Percentiles rank a stretch among this genome's conserved stretches.
Evolutionary conservation across 176 grass and related monocot genomes (phyloP).

Genomic region (Avena eriantha): DNA sequence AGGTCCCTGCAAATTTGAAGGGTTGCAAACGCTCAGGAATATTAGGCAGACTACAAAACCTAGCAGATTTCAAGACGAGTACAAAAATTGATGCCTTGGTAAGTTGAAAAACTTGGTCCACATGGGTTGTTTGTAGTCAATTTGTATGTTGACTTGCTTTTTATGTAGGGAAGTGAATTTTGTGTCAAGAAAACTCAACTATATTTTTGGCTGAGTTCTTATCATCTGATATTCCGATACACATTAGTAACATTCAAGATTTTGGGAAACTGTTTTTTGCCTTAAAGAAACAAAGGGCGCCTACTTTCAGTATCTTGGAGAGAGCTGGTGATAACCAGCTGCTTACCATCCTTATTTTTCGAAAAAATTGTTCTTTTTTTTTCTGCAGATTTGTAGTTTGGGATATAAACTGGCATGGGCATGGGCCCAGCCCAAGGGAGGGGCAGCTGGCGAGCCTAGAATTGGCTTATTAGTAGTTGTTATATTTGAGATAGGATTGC

Average conservation of each 20-base stretch:
- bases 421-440: neutral
- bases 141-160: conserved; percentile 26
- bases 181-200: neutral
- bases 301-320: neutral
- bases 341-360: neutral
- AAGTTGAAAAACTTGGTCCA: conserved; percentile 37
- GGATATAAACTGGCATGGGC: neutral
- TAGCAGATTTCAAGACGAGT: conserved; percentile 77
- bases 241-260: neutral
- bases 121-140: neutral
- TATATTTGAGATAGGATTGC: neutral
- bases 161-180: conserved; percentile 7
- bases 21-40: conserved; percentile 77
- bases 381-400: neutral
- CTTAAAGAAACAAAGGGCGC: neutral
- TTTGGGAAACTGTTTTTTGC: conserved; percentile 3
- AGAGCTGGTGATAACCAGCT: neutral
- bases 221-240: neutral
- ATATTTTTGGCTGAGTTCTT: neutral
- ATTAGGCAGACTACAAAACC: conserved; percentile 66
- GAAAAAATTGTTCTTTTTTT: neutral
- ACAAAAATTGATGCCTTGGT: conserved; percentile 99
- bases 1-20: conserved; percentile 50
- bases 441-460: neutral
- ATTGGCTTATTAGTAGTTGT: neutral